These are phyloP conservation scores for Sporothrix protearum DNA, from an alignment of 2,329 filamentous ascomycete species.

Conservation along the genomic window DNA sequence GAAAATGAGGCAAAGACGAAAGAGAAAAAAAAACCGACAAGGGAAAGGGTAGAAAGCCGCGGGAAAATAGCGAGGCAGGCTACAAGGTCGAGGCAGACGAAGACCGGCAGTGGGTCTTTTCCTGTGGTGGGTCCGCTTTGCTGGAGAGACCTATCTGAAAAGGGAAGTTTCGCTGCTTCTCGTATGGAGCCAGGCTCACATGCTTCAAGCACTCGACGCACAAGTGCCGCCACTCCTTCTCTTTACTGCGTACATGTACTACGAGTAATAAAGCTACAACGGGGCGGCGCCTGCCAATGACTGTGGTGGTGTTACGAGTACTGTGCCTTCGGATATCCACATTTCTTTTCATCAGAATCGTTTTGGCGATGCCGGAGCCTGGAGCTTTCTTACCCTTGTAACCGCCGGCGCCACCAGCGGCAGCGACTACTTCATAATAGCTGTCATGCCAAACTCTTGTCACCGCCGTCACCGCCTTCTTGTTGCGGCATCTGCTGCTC, in stretches of 20 bases:
- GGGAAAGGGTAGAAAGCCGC: not conserved
- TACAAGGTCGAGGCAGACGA: not conserved
- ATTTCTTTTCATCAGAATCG: not conserved
- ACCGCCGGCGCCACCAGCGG: constrained; percentile 3
- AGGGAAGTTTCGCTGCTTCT: constrained; percentile 5
- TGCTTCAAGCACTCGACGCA: not conserved
- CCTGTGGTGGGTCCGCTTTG: not conserved
- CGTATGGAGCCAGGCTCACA: constrained; percentile 16
- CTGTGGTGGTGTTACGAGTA: not conserved
- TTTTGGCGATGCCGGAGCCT: constrained; percentile 18
- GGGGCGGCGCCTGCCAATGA: not conserved
- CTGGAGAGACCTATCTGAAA: constrained; percentile 7
- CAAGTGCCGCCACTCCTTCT: not conserved
- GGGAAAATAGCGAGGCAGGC: not conserved
- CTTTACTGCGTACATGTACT: not conserved
- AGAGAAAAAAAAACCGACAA: not conserved
- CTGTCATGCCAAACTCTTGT: not conserved
- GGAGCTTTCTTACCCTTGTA: not conserved
- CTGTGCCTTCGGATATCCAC: not conserved
- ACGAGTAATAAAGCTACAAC: not conserved
- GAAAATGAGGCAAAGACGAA: not conserved
- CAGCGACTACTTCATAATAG: not conserved
- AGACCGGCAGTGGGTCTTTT: not conserved
- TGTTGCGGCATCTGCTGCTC: not conserved
- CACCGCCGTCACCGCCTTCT: constrained; percentile 4